Evolutionary conservation across 164 flowering plant species (phyloP).

Genomic region (Amborella trichopoda): DNA sequence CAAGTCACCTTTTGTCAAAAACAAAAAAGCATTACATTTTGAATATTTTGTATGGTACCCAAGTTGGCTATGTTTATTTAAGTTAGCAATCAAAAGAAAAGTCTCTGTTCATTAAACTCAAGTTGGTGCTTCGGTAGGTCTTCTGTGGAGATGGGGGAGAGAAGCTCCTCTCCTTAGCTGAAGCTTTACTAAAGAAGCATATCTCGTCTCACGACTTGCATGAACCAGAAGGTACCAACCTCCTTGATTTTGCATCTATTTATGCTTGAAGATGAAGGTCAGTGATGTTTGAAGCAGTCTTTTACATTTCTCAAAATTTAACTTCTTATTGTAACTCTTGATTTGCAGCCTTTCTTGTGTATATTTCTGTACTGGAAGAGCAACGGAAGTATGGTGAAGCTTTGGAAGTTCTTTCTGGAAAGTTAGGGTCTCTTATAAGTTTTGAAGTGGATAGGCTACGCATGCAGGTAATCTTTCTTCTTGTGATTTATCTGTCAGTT

Average conservation of each 20-base stretch:
- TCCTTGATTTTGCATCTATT: not conserved
- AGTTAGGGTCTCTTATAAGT: constrained; percentile 61
- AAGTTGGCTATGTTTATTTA: too few relatives aligned
- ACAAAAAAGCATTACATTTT: too few relatives aligned
- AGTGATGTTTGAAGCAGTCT: not conserved
- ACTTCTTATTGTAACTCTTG: not conserved
- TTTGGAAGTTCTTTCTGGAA: constrained; percentile 66
- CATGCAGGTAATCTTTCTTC: constrained; percentile 55
- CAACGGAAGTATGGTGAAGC: constrained; percentile 76
- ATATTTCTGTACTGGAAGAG: constrained; percentile 77
- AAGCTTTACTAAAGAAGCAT: constrained; percentile 90
- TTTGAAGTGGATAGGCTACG: constrained; percentile 82
- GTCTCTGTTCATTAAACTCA: not conserved
- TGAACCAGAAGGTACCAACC: constrained; percentile 78
- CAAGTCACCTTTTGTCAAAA: too few relatives aligned
- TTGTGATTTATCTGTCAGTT: too few relatives aligned
- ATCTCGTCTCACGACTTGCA: constrained; percentile 73
- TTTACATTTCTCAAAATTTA: too few relatives aligned
- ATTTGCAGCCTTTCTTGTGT: constrained; percentile 69
- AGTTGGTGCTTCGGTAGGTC: constrained; percentile 36
- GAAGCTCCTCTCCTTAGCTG: constrained; percentile 67
- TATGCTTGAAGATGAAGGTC: too few relatives aligned
- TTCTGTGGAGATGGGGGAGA: constrained; percentile 58
- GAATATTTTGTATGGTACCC: too few relatives aligned
- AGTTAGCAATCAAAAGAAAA: too few relatives aligned